Conservation (phyloP, 495 filamentous ascomycete genomes). For the Hypoxylon intermedium region DNA sequence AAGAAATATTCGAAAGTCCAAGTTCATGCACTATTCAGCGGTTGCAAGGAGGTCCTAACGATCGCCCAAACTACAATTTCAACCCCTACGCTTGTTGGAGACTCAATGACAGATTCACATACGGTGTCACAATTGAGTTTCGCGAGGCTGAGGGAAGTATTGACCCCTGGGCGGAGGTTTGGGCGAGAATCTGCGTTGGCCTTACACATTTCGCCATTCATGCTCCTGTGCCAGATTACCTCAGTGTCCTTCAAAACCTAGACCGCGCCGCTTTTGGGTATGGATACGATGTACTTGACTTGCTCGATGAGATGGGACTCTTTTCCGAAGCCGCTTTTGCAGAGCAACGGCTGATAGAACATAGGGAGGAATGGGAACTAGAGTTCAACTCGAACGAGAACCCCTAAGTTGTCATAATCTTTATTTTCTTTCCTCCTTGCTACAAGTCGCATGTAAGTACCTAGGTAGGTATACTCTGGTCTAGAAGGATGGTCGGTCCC, state of each 20-base stretch:
- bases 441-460: no score
- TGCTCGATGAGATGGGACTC: constrained; percentile 19
- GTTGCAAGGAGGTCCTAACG: neutral
- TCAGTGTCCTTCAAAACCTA: constrained; percentile 5
- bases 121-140: constrained; percentile 50
- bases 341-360: neutral
- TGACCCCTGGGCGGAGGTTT: constrained; percentile 37
- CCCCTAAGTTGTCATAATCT: no score
- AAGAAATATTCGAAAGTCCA: neutral
- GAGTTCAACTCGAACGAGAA: neutral
- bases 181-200: constrained; percentile 43
- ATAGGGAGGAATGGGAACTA: neutral
- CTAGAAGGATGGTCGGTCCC: no score
- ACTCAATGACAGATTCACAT: neutral
- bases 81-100: neutral
- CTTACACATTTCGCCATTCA: constrained; percentile 36
- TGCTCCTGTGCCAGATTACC: constrained; percentile 9
- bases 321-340: constrained; percentile 10
- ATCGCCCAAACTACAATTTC: constrained; percentile 22
- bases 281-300: constrained; percentile 28
- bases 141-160: constrained; percentile 46
- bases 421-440: no score
- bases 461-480: no score
- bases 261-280: neutral
- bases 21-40: neutral